Percentiles rank a stretch among this genome's conserved stretches.
Conservation (phyloP, 805 yeast species). For the Nakazawaea holstii region DNA sequence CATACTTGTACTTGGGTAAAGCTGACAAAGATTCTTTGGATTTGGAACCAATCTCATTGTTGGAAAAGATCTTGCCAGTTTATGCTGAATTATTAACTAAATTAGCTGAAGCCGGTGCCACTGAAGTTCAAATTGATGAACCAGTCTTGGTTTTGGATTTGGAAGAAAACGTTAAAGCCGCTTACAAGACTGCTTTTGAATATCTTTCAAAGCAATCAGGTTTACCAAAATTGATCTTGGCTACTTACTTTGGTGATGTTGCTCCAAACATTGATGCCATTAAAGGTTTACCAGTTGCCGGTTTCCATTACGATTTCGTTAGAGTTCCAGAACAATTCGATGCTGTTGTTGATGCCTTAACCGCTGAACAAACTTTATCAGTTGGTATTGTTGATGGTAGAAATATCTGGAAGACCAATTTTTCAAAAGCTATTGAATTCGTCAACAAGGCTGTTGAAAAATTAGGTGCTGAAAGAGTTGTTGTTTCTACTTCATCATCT, state of each 20-base stretch:
- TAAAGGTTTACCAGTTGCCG: conserved; percentile 87
- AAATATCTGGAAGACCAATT: conserved; percentile 99
- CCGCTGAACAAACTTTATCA: conserved; percentile 73
- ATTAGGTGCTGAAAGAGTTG: conserved; percentile 81
- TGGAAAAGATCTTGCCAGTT: conserved; percentile 87
- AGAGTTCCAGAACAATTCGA: conserved; percentile 96
- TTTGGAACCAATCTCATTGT: conserved; percentile 85
- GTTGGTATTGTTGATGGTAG: conserved; percentile 99
- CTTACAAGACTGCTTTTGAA: conserved; percentile 85
- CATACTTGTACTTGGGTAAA: conserved; percentile 93
- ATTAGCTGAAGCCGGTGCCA: conserved; percentile 93
- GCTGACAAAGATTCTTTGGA: conserved; percentile 97
- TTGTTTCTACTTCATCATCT: conserved; percentile 94
- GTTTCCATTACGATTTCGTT: conserved; percentile 94
- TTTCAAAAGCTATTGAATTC: conserved; percentile 74
- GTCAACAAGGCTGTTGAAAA: conserved; percentile 80
- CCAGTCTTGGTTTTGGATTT: conserved; percentile 94
- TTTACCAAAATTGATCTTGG: conserved; percentile 73
- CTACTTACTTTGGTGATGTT: conserved; percentile 98
- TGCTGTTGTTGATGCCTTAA: conserved; percentile 63
- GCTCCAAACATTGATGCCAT: conserved; percentile 92
- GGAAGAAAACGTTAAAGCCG: conserved; percentile 75
- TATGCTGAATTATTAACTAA: conserved; percentile 85
- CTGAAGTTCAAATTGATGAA: conserved; percentile 93
- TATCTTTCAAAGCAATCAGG: conserved; percentile 61